Evolutionary conservation across 2,329 filamentous ascomycete genomes (phyloP).

Genomic region (Aspergillus sp.): DNA sequence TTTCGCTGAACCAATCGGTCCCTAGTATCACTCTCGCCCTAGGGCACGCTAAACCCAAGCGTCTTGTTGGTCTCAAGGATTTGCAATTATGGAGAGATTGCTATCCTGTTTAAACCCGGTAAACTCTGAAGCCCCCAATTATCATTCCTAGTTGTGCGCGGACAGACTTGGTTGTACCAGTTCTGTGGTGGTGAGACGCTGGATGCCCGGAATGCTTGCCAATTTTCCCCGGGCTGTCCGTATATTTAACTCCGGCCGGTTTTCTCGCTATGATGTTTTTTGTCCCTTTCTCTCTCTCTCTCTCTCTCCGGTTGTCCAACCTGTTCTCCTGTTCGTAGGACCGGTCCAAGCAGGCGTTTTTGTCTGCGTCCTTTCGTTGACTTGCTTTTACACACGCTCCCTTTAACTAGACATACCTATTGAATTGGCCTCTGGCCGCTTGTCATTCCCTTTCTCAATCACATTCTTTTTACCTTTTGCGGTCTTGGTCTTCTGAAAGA

Average conservation of each 20-base stretch:
- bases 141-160: background rate
- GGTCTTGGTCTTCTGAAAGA: background rate
- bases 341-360: constrained; percentile 28
- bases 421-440: constrained; percentile 31
- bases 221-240: background rate
- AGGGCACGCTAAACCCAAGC: constrained; percentile 2
- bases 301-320: constrained; percentile 10
- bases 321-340: constrained; percentile 16
- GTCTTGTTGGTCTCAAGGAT: constrained; percentile 15
- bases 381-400: constrained; percentile 30
- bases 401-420: constrained; percentile 33
- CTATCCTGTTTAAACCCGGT: background rate
- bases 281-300: constrained; percentile 1
- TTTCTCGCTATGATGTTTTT: constrained; percentile 1
- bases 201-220: background rate
- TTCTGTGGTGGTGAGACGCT: constrained; percentile 2
- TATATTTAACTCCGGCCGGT: constrained; percentile 7
- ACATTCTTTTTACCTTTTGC: background rate
- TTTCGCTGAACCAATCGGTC: background rate
- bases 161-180: constrained; percentile 2
- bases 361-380: constrained; percentile 59
- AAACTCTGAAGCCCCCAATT: background rate
- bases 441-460: constrained; percentile 30
- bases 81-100: constrained; percentile 20
- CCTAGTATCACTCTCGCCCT: background rate